Evolutionary conservation across 2,329 filamentous ascomycete species (phyloP), one percentile per base, ranked within the genome.

Genomic region (Talaromyces islandicus): DNA sequence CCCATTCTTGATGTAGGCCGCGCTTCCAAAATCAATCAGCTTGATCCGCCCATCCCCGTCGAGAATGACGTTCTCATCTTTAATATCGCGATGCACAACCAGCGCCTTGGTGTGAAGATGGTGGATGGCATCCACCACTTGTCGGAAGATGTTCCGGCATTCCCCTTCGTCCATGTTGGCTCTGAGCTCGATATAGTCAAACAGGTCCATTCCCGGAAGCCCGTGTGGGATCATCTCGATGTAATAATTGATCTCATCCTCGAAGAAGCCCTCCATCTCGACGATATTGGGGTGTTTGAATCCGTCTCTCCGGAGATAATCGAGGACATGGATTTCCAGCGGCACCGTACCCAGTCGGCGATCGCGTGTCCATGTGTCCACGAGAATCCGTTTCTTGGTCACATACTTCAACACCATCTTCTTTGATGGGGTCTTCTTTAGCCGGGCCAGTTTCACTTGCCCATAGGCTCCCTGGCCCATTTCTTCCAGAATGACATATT

Each of bases 401-500:
- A 99, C 94, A 73, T 96, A 99, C 74, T 99, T 99, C 70, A 99
- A 83, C 21, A 99, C 93, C 64, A 95, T 89, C 75, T 95, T 96
- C 72, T 88, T 89, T 57, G 85, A 80, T 25, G 80, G 85, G 56
- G 83, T 85, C 68, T 87, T 86, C 77, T 92, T 95, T 77, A 94
- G 89, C 30, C 92, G 86, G 57, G 90, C 93, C 54, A 99, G 83
- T 74, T 99, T 99, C 61, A 99, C 94, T 75, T 99, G 93, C 1
- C 94, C 94, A 71, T 99, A 99, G 1, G 94, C 94, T 46, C 94
- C 94, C 76, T 97, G 92, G 4, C 94, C 94, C 93, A 99, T 97
- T 62, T 99, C 94, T 75, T 99, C 94, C 12, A 99, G 80, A 62
- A 99, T 93, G 48, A 88, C 83, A 73, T 96, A 99, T 71, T 97